phyloP scores from a whole-genome alignment of 352 stramenopile species.

The Phytophthora tentaculata region DNA sequence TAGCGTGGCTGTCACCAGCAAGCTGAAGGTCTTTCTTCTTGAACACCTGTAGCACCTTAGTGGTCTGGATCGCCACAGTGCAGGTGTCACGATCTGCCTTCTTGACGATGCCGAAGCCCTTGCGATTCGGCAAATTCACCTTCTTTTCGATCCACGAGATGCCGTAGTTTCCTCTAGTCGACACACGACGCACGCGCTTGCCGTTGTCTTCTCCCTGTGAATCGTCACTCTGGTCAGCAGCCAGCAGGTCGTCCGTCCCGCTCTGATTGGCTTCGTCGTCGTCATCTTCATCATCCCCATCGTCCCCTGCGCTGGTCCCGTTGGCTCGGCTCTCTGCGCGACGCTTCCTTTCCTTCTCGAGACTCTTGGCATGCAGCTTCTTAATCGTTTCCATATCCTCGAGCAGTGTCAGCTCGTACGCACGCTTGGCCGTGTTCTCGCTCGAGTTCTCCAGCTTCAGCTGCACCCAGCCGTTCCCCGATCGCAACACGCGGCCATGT shows the following conservation, averaged over 20 bases:
- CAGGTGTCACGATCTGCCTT: constrained; percentile 86
- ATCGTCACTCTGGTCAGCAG: constrained; percentile 69
- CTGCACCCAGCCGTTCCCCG: constrained; percentile 90
- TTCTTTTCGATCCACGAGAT: constrained; percentile 90
- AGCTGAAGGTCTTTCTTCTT: constrained; percentile 90
- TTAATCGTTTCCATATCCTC: constrained; percentile 87
- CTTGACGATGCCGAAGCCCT: constrained; percentile 82
- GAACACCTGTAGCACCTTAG: constrained; percentile 81
- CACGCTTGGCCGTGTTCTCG: constrained; percentile 87
- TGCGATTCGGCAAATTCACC: constrained; percentile 79
- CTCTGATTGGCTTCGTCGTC: constrained; percentile 60
- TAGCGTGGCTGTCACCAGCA: constrained; percentile 60
- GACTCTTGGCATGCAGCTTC: constrained; percentile 67
- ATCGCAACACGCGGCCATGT: constrained; percentile 77
- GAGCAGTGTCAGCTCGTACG: constrained; percentile 86
- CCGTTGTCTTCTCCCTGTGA: constrained; percentile 83
- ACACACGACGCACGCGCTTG: constrained; percentile 71
- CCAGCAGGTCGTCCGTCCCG: constrained; percentile 53
- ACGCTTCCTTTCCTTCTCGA: constrained; percentile 65
- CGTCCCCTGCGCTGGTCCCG: constrained; percentile 34
- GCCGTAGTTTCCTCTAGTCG: constrained; percentile 82
- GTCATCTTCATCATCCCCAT: constrained; percentile 63
- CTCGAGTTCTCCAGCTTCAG: constrained; percentile 82
- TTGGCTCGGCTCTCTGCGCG: constrained; percentile 39
- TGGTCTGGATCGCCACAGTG: constrained; percentile 77